phyloP scores from a whole-genome alignment of 495 filamentous ascomycete species.

The Trichoderma virens region DNA sequence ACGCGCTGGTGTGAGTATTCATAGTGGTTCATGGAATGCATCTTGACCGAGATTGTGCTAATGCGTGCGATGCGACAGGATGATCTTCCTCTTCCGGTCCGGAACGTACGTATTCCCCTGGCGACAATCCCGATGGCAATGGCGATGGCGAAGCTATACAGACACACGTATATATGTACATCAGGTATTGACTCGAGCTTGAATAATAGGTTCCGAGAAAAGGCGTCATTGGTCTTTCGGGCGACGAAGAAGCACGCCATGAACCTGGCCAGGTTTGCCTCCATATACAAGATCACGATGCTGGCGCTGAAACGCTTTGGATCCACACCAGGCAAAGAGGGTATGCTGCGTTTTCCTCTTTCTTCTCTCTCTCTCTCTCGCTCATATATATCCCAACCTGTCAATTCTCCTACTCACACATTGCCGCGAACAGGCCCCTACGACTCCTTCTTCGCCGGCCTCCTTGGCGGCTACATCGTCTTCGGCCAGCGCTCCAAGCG shows the following conservation, averaged over 20 bases:
- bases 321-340: conserved; percentile 49
- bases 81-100: conserved; percentile 90
- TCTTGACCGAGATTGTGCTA: neutral
- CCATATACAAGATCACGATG: conserved; percentile 80
- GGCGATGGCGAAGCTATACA: neutral
- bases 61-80: conserved; percentile 38
- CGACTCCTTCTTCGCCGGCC: conserved; percentile 83
- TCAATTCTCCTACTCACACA: neutral
- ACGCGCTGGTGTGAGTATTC: conserved; percentile 74
- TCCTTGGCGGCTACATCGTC: conserved; percentile 85
- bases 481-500: conserved; percentile 61
- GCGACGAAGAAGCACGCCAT: conserved; percentile 85
- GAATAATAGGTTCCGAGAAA: conserved; percentile 67
- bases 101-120: conserved; percentile 54
- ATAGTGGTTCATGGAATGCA: conserved; percentile 35
- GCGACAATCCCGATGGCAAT: neutral
- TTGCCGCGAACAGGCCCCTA: conserved; percentile 45
- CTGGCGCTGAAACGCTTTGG: conserved; percentile 59
- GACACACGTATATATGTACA: conserved; percentile 7
- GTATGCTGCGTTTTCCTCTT: conserved; percentile 17
- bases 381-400: neutral
- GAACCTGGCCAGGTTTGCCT: conserved; percentile 84
- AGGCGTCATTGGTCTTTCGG: conserved; percentile 65
- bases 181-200: too few species aligned
- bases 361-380: neutral